A percentile compares a stretch with the other conserved stretches of the same genome.
Conservation (phyloP, 1,284 basidiomycete genomes). For the Microbotryomycetes sp. region DNA sequence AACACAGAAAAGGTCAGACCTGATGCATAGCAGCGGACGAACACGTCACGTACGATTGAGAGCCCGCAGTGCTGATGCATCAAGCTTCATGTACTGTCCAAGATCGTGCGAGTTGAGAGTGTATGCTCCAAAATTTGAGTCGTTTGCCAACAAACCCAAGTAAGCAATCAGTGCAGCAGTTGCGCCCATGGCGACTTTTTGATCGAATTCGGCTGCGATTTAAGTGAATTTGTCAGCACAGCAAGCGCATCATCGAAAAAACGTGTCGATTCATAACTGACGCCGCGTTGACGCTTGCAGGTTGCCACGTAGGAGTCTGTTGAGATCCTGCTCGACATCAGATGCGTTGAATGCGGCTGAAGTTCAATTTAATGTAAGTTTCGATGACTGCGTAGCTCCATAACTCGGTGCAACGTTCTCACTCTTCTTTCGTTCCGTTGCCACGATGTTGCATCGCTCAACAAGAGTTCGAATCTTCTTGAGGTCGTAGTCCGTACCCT, state of each 20-base stretch:
- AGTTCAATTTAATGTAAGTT: background rate
- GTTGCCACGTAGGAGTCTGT: slow-evolving; percentile 59
- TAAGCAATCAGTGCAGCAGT: slow-evolving; percentile 77
- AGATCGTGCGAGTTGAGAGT: slow-evolving; percentile 81
- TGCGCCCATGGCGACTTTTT: slow-evolving; percentile 72
- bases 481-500: slow-evolving; percentile 66
- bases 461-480: slow-evolving; percentile 75
- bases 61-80: slow-evolving; percentile 87
- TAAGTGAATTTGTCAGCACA: background rate
- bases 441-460: slow-evolving; percentile 82
- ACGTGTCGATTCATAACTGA: slow-evolving; percentile 37
- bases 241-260: slow-evolving; percentile 1
- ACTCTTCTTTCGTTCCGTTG: slow-evolving; percentile 83
- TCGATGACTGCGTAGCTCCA: background rate
- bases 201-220: slow-evolving; percentile 63
- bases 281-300: slow-evolving; percentile 48
- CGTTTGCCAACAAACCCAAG: slow-evolving; percentile 73
- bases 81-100: slow-evolving; percentile 89
- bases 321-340: slow-evolving; percentile 77
- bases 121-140: slow-evolving; percentile 75
- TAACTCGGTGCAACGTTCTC: slow-evolving; percentile 36
- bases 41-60: slow-evolving; percentile 57
- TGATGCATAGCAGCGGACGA: background rate
- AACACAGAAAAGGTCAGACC: no score
- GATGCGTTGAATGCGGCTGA: slow-evolving; percentile 76